phyloP scores from a whole-genome alignment of 78 protist genomes.

The Dictyostelium purpureum region DNA sequence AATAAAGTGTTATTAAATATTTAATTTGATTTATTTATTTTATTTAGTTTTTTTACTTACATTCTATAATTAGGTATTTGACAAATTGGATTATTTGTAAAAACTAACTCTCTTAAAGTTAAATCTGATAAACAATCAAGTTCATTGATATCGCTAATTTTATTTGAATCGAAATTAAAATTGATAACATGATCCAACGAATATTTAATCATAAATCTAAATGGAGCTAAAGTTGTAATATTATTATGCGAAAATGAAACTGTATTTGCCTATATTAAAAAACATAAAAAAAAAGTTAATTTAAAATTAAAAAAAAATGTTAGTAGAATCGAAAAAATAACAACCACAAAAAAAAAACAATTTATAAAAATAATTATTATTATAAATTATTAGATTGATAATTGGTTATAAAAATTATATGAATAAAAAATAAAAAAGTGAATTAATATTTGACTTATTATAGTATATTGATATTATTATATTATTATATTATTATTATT shows the following conservation, averaged over 20 bases:
- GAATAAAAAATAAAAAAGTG: no score
- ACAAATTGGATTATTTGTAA: constrained; percentile 45
- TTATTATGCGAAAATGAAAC: constrained; percentile 53
- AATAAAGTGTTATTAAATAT: not conserved
- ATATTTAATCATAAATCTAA: not conserved
- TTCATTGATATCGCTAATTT: constrained; percentile 1
- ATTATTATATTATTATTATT: no score
- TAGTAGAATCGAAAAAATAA: not conserved
- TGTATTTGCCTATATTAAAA: constrained; percentile 40
- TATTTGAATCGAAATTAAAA: constrained; percentile 46
- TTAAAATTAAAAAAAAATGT: not conserved
- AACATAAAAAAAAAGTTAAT: not conserved
- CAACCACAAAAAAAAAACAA: no score
- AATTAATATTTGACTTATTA: no score
- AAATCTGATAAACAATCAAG: constrained; percentile 31
- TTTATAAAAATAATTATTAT: no score
- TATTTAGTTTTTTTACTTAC: no score
- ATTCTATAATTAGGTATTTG: constrained; percentile 50
- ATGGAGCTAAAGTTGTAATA: constrained; percentile 39
- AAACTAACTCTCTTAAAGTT: constrained; percentile 40
- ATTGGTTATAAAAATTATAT: no score
- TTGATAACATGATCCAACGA: constrained; percentile 47
- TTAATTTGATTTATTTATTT: not conserved
- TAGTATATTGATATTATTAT: no score
- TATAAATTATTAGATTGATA: no score